These are phyloP conservation scores for Candida glucosophila DNA, from an alignment of 1,139 yeast genomes.

Conservation along the genomic window DNA sequence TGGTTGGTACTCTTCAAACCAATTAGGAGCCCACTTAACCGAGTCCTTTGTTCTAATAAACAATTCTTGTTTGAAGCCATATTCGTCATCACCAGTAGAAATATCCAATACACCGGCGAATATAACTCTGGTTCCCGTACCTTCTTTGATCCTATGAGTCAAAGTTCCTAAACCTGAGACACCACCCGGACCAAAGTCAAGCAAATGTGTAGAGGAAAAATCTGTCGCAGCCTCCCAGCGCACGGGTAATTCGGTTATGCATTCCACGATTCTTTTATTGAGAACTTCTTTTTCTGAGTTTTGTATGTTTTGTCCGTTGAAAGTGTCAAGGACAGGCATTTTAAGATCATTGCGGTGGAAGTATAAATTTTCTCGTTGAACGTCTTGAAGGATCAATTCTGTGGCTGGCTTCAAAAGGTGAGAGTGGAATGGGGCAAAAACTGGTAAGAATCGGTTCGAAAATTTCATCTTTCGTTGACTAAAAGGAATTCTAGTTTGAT, in stretches of 20 bases:
- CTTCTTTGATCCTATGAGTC: slow-evolving; percentile 96
- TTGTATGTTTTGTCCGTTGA: slow-evolving; percentile 74
- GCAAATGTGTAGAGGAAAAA: slow-evolving; percentile 74
- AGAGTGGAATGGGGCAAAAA: slow-evolving; percentile 95
- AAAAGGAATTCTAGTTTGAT: slow-evolving; percentile 89
- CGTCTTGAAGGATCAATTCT: slow-evolving; percentile 54
- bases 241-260: slow-evolving; percentile 84
- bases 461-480: slow-evolving; percentile 90
- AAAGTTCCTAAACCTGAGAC: slow-evolving; percentile 92
- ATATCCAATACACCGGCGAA: slow-evolving; percentile 86
- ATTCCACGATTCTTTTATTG: slow-evolving; percentile 58
- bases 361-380: slow-evolving; percentile 36
- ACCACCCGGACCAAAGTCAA: slow-evolving; percentile 99
- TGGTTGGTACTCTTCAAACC: slow-evolving; percentile 88
- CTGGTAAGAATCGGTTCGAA: slow-evolving; percentile 90
- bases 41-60: slow-evolving; percentile 61
- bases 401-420: slow-evolving; percentile 72
- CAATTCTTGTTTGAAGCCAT: slow-evolving; percentile 92
- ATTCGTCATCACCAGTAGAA: slow-evolving; percentile 57
- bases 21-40: slow-evolving; percentile 78
- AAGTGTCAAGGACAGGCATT: slow-evolving; percentile 91
- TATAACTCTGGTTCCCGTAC: slow-evolving; percentile 93
- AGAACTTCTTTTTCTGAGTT: slow-evolving; percentile 35
- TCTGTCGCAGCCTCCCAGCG: slow-evolving; percentile 90
- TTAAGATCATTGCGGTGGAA: slow-evolving; percentile 49